phyloP scores from a whole-genome alignment of 768 basidiomycete genomes.

The Pisolithus marmoratus region DNA sequence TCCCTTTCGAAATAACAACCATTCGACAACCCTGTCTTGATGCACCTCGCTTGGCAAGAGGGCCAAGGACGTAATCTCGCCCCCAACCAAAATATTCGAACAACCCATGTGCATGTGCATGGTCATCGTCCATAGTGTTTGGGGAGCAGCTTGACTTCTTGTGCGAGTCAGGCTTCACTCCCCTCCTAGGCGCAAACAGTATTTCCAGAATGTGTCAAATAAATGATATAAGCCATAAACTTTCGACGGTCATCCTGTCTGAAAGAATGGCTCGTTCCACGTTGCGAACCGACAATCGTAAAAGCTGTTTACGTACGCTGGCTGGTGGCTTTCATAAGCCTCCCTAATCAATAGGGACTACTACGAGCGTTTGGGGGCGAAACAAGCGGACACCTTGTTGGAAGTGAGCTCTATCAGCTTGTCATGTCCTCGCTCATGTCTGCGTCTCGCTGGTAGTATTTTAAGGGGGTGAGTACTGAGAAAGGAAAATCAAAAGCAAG shows the following conservation, averaged over 20 bases:
- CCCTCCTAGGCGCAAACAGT: constrained; percentile 6
- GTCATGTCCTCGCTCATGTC: background rate
- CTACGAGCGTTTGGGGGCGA: too few species aligned
- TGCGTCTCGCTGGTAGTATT: background rate
- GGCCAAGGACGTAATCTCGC: too few species aligned
- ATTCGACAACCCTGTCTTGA: too few species aligned
- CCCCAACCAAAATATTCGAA: too few species aligned
- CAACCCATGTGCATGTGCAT: too few species aligned
- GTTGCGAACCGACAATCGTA: background rate
- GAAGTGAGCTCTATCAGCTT: constrained; percentile 1
- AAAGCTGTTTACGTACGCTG: background rate
- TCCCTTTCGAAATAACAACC: too few species aligned
- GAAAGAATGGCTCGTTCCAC: background rate
- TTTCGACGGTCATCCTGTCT: constrained; percentile 1
- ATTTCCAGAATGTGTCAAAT: constrained; percentile 16
- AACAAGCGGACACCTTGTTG: background rate
- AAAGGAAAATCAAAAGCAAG: background rate
- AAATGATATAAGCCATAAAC: constrained; percentile 21
- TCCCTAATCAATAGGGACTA: background rate
- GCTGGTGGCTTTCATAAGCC: background rate
- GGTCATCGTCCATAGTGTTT: background rate
- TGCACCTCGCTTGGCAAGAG: too few species aligned
- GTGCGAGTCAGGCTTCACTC: background rate
- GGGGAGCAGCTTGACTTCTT: background rate
- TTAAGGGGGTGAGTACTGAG: too few species aligned